Percentiles rank a stretch among this genome's conserved stretches.
These are phyloP conservation scores for Blastobotrys apis DNA, from an alignment of 1,139 yeast genomes.

Conservation along the genomic window DNA sequence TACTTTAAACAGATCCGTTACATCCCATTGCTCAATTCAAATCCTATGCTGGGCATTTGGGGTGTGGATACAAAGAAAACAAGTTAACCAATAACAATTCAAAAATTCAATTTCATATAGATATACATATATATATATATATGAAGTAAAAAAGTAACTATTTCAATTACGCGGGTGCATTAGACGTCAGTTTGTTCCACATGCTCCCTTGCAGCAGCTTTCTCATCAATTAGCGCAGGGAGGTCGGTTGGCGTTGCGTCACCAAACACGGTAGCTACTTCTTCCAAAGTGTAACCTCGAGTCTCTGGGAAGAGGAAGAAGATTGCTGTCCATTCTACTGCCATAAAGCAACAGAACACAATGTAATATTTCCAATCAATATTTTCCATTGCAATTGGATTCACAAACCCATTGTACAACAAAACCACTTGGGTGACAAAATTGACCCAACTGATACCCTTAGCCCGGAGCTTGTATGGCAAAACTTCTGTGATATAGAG, in stretches of 20 bases:
- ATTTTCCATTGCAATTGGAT: conserved; percentile 57
- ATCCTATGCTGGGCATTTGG: too few relatives aligned
- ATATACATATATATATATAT: too few relatives aligned
- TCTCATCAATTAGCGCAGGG: background rate
- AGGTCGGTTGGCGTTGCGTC: conserved; percentile 2
- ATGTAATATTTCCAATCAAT: conserved; percentile 59
- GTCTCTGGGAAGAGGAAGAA: conserved; percentile 88
- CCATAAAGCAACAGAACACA: conserved; percentile 27
- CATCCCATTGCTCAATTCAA: too few relatives aligned
- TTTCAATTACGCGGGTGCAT: too few relatives aligned
- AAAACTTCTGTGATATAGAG: conserved; percentile 39
- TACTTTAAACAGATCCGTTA: too few relatives aligned
- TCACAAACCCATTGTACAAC: conserved; percentile 47
- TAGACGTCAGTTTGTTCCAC: background rate
- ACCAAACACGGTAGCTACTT: conserved; percentile 42
- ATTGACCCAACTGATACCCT: conserved; percentile 32
- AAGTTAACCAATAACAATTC: too few relatives aligned
- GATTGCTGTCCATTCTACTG: conserved; percentile 39
- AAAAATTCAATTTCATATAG: too few relatives aligned
- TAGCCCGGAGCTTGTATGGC: conserved; percentile 40
- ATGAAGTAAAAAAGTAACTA: too few relatives aligned
- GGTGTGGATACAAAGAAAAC: too few relatives aligned
- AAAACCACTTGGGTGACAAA: conserved; percentile 21
- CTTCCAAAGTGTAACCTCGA: conserved; percentile 84
- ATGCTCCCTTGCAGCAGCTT: background rate